phyloP scores from a whole-genome alignment of 148 eudicot species.

The Cornus controversa region DNA sequence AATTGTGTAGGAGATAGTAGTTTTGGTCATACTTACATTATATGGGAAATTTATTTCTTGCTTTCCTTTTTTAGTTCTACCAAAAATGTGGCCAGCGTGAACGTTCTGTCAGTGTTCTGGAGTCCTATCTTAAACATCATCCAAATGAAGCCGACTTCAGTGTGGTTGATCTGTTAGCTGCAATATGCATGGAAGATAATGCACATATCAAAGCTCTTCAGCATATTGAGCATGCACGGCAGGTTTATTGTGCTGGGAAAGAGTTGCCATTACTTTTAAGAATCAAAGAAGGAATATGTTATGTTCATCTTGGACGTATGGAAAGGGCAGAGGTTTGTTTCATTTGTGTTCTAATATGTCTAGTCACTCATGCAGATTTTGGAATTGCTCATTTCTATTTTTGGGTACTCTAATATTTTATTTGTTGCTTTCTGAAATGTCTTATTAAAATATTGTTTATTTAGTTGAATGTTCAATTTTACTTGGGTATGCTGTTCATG shows the following conservation, averaged over 20 bases:
- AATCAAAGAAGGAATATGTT: slow-evolving; percentile 78
- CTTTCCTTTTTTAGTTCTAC: slow-evolving; percentile 52
- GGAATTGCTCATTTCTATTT: not conserved
- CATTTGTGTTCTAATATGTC: not conserved
- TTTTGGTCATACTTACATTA: not conserved
- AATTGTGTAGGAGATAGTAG: not conserved
- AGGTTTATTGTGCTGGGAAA: slow-evolving; percentile 30
- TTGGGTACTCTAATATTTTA: not conserved
- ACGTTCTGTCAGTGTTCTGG: slow-evolving; percentile 52
- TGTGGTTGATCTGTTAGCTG: slow-evolving; percentile 58
- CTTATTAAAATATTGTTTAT: not conserved
- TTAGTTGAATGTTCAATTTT: not conserved
- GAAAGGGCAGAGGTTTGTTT: slow-evolving; percentile 79
- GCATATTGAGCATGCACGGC: slow-evolving; percentile 59
- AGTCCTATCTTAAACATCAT: slow-evolving; percentile 55
- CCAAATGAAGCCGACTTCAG: slow-evolving; percentile 50
- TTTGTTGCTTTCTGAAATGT: not conserved
- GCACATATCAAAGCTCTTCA: slow-evolving; percentile 64
- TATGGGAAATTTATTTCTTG: slow-evolving; percentile 1
- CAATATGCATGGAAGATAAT: slow-evolving; percentile 50
- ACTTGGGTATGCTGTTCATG: not conserved
- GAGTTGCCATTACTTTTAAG: slow-evolving; percentile 48
- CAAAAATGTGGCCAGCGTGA: slow-evolving; percentile 56
- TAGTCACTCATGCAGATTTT: not conserved
- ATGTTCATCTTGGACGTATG: slow-evolving; percentile 61